Base-by-base conservation (phyloP, 495 filamentous ascomycete species). In the Geopyxis carbonaria region DNA sequence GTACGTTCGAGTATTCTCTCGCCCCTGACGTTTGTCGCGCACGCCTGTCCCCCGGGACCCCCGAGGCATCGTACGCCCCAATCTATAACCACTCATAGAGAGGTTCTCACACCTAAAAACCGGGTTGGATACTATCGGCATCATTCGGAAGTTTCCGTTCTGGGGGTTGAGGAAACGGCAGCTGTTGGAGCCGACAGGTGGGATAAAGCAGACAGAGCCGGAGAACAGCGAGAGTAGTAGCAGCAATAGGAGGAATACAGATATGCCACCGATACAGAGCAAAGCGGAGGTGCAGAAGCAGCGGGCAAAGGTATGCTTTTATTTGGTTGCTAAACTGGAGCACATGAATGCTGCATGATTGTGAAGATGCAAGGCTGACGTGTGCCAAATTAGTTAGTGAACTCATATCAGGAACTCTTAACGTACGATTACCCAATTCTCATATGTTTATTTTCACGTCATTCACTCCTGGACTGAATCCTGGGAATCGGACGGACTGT, bases 351-450 rank as follows among this genome's bases (percentile, higher is more conserved):
- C n/a, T 31, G 35, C 48, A 38, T 56, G 61, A 38, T 34, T 8
- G 11, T 31, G 27, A 13, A 22, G 34, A 46, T 44, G 31, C 30
- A 31, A 20, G 19, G 16, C 24, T 38, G 20, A 27, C 33, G 33
- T 34, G 51, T 38, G 56, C 61, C 41, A 34, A 44, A 44, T 47
- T 58, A 95, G 87, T 87, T 97, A 65, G 82, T 84, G 55, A 80
- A 77, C 58, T 94, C 87, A 42, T 97, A 97, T 63, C 76, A 91
- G 69, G 82, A 92, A 64, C 68, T 97, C 51, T 71, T 95, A 52
- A 77, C 84, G 86, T 93, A 77, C 60, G 80, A 65, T 23, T 14
- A 22, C 34, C 34, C 7, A 33, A 5, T 16, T 22, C 20, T 37
- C 14, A 37, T 19, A 11, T 43, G 7, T 22, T 46, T 22, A 7